Evolutionary conservation across 768 basidiomycete genomes (phyloP), one percentile per base, ranked within the genome.

Genomic region (Candolleomyces eurysporus): DNA sequence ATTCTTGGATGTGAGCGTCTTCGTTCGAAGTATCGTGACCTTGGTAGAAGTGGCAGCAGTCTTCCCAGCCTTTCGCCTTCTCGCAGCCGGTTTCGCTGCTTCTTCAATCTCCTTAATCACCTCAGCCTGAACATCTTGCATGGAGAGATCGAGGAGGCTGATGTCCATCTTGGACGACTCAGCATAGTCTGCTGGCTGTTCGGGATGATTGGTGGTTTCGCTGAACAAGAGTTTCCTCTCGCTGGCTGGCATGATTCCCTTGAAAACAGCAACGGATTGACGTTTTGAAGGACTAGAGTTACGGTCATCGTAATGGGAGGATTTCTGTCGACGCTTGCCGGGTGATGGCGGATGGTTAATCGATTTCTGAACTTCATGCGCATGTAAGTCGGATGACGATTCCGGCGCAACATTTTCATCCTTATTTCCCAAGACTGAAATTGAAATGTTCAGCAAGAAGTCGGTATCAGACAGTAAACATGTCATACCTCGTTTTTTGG

Each of bases 281-380:
- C 82, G 82, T 72, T 93, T 93, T 46, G 91, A 88, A 31, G 91
- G 91, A 69, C 90, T 92, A 42, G 84, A 84, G 64, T 91, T 88
- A 6, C 79, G 67, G 65, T 86, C 83, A 49, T 77, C 81, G 70
- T 92, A 92, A 69, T 94, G 90, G 36, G 83, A 88, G 22, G 73
- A 70, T 55, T 75, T 74, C 65, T 82, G 83, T 14, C 81, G 79
- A 54, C 91, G 84, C 76, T 94, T 94, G 69, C 80, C 82, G 30
- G 90, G 90, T 42, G 87, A 87, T 36, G 82, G 78, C 48, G 82
- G 83, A 40, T 78, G 74, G 57, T 68, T 65, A 21, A 68, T 61
- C 11, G 32, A 11, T 22, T 32, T 55, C 13, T 31, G 53, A 31
- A 65, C 65, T 43, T 67, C 66, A 48, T 71, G 68, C 40, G 68